Base-by-base conservation (phyloP, 192 early-diverging fungal species). In the Backusella sp. region DNA sequence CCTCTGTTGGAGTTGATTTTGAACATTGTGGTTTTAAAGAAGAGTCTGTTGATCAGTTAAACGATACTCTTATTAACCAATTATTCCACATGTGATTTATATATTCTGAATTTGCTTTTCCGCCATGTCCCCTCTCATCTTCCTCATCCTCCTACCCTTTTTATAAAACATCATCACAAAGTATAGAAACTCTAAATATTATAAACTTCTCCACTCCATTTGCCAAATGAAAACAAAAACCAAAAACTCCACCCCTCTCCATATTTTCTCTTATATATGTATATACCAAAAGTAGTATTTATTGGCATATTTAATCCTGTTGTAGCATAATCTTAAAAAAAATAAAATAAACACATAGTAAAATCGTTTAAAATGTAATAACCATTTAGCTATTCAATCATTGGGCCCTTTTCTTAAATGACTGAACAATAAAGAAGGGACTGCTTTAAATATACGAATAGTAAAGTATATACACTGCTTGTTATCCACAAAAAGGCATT, bases 11-110 rank as follows among this genome's bases (percentile, higher is more conserved):
- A 32, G 70, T 71, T 23, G 42, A 41, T 71, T 71, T 71, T 49
- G 70, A 71, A 44, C 70, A 71, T 71, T 49, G 44, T 71, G 70
- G 42, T 71, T 71, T 71, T 44, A 71, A 71, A 39, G 42, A 39
- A 23, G 70, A 71, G 28, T 41, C 41, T 49, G 70, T 46, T 26
- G 26, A 71, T 49, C 39, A 44, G 26, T 46, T 71, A 44, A 71
- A 30, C 34, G 70, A 71, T 32, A 36, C 70, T 49, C 28, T 71
- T 15, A 71, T 71, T 26, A 71, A 44, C 39, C 70, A 71, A 71
- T 32, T 71, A 49, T 71, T 71, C 39, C 70, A 71, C 17, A 71
- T 71, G 56, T 62, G 56, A 62, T 62, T 62, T 62, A 62, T 28
- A 62, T 62, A 62, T 28, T 23, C 21, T 62, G 7, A 62, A 62